Conservation (phyloP, 139 green algal species). For the Coelastrella sp. region DNA sequence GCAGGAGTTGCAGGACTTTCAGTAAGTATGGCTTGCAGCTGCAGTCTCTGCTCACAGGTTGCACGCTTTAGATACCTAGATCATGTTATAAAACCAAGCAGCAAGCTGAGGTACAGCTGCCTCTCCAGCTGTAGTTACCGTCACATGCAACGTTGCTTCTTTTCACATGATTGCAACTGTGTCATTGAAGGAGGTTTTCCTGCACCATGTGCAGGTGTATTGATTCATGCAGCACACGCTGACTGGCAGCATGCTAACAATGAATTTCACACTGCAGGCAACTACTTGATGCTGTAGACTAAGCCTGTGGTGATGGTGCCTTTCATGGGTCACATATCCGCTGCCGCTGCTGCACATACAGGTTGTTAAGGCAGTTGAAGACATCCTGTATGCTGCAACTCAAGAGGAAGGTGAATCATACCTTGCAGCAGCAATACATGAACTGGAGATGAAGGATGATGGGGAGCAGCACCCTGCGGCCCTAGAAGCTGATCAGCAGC, state of each 20-base stretch:
- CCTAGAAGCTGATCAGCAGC: not conserved
- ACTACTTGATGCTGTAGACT: not conserved
- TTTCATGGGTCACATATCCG: not conserved
- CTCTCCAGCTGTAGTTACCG: too few species aligned
- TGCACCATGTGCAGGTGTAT: too few species aligned
- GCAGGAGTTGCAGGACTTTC: conserved; percentile 64
- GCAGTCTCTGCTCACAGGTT: not conserved
- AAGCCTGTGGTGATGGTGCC: too few species aligned
- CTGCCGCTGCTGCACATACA: conserved; percentile 32
- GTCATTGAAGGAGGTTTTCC: too few species aligned
- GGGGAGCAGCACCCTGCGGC: not conserved
- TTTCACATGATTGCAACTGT: too few species aligned
- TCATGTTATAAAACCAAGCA: too few species aligned
- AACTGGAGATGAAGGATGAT: conserved; percentile 18
- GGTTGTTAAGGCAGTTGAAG: conserved; percentile 76
- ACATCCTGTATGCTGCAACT: conserved; percentile 84
- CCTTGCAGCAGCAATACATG: conserved; percentile 48
- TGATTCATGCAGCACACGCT: too few species aligned
- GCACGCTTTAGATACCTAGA: not conserved
- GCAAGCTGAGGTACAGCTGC: not conserved
- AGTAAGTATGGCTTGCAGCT: conserved; percentile 35
- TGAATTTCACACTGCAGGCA: too few species aligned
- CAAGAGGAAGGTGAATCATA: conserved; percentile 61
- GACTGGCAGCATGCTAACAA: too few species aligned
- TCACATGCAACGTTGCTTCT: too few species aligned